These are phyloP conservation scores for Naumovozyma dairenensis DNA, from an alignment of 805 yeast genomes.

Conservation along the genomic window DNA sequence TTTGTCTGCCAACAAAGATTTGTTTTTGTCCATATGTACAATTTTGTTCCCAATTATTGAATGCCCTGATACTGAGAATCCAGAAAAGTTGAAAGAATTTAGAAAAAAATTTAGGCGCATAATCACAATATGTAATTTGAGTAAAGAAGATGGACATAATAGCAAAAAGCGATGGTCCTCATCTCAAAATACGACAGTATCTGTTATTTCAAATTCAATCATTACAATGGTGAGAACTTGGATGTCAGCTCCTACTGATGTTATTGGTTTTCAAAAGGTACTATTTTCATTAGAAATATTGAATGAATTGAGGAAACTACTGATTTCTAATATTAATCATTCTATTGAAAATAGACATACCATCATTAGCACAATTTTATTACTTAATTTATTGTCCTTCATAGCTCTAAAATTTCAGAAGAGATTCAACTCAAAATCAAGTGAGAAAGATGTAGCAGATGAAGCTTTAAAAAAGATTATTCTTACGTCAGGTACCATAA, in stretches of 20 bases:
- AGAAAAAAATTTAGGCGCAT: constrained; percentile 8
- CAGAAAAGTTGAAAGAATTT: neutral
- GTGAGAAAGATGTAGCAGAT: neutral
- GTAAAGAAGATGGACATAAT: constrained; percentile 1
- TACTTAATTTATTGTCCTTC: constrained; percentile 6
- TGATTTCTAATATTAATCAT: constrained; percentile 7
- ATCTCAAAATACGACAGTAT: constrained; percentile 3
- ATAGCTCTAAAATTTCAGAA: neutral
- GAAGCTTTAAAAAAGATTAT: constrained; percentile 8
- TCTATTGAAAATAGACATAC: constrained; percentile 11
- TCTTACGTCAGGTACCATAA: constrained; percentile 9
- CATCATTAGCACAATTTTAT: constrained; percentile 5
- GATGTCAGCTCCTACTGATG: constrained; percentile 4
- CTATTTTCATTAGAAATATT: constrained; percentile 7
- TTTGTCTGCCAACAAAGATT: constrained; percentile 7
- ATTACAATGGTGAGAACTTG: constrained; percentile 11
- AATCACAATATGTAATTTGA: constrained; percentile 14
- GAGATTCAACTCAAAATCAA: constrained; percentile 1
- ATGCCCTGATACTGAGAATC: constrained; percentile 1
- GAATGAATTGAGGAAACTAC: constrained; percentile 10
- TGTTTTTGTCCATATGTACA: constrained; percentile 8
- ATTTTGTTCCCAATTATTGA: constrained; percentile 7
- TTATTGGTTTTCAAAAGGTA: neutral
- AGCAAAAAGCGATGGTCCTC: neutral
- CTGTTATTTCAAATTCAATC: constrained; percentile 6